Percentiles rank a stretch among this genome's conserved stretches.
Conservation (phyloP, 805 yeast genomes). For the Metschnikowia colocasiae region DNA sequence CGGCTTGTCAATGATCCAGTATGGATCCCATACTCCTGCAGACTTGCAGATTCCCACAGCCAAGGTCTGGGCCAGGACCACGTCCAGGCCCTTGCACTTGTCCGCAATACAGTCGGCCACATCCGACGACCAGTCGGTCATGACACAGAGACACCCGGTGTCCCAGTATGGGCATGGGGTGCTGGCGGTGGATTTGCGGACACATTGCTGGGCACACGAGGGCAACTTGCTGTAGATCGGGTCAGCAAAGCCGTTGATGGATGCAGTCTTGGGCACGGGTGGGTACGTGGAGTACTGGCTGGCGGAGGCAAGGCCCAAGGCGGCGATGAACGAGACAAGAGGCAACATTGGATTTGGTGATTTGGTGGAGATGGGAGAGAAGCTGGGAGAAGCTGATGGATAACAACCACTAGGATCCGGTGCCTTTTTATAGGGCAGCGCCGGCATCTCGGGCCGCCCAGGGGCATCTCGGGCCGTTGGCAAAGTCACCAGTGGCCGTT, state of each 20-base stretch:
- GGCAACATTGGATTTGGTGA: constrained; percentile 4
- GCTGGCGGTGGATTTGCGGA: constrained; percentile 27
- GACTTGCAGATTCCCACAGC: constrained; percentile 32
- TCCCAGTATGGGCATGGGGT: constrained; percentile 47
- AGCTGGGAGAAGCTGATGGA: no score
- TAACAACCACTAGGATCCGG: no score
- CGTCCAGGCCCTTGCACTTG: constrained; percentile 28
- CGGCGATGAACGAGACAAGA: constrained; percentile 11
- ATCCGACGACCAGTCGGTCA: constrained; percentile 29
- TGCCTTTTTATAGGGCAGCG: no score
- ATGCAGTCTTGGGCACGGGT: constrained; percentile 35
- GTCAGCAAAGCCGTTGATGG: constrained; percentile 42
- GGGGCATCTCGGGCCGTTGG: no score
- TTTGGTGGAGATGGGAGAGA: no score
- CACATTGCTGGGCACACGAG: constrained; percentile 35
- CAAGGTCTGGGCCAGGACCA: constrained; percentile 25
- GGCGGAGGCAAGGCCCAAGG: constrained; percentile 18
- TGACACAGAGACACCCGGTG: constrained; percentile 44
- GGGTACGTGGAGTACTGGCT: constrained; percentile 29
- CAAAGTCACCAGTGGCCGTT: no score
- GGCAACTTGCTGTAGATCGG: constrained; percentile 29
- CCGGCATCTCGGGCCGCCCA: no score
- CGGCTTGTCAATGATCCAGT: constrained; percentile 27
- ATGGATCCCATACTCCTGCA: constrained; percentile 35
- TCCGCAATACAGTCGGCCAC: constrained; percentile 33